Percentiles rank a stretch among this genome's conserved stretches.
Conservation (phyloP, 306 rosid species). For the Sophora flavescens region DNA sequence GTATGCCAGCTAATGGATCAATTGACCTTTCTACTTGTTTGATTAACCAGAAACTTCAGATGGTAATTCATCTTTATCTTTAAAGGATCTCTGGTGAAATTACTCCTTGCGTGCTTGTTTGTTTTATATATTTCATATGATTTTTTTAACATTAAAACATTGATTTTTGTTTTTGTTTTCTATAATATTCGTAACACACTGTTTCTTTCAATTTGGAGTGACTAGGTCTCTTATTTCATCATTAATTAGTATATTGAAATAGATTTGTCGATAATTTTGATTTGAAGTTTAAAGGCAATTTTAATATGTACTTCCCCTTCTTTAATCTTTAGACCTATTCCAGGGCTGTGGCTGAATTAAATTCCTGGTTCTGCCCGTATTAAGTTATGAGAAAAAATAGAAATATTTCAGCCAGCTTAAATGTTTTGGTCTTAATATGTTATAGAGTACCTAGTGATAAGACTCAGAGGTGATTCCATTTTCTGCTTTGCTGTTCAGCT, state of each 20-base stretch:
- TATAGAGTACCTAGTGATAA: conserved; percentile 30
- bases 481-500: conserved; percentile 65
- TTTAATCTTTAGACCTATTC: conserved; percentile 8
- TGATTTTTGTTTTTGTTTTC: conserved; percentile 23
- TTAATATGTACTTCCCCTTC: conserved; percentile 25
- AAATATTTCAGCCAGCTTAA: conserved; percentile 40
- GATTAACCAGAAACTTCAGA: conserved; percentile 90
- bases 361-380: conserved; percentile 16
- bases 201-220: conserved; percentile 31
- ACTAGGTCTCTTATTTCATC: conserved; percentile 17
- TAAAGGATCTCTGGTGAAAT: conserved; percentile 44
- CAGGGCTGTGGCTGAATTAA: conserved; percentile 16
- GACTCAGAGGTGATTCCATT: conserved; percentile 35
- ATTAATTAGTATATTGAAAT: conserved; percentile 19
- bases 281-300: background rate
- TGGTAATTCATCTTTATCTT: conserved; percentile 65
- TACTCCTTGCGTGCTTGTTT: conserved; percentile 27
- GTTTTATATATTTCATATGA: conserved; percentile 16
- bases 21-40: conserved; percentile 89
- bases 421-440: conserved; percentile 21
- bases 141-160: conserved; percentile 13
- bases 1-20: conserved; percentile 75
- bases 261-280: conserved; percentile 27
- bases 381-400: conserved; percentile 10
- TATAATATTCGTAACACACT: conserved; percentile 17